Evolutionary conservation across 1,139 yeast species (phyloP), one percentile per base, ranked within the genome.

Genomic region (Arxiozyma slooffiae): DNA sequence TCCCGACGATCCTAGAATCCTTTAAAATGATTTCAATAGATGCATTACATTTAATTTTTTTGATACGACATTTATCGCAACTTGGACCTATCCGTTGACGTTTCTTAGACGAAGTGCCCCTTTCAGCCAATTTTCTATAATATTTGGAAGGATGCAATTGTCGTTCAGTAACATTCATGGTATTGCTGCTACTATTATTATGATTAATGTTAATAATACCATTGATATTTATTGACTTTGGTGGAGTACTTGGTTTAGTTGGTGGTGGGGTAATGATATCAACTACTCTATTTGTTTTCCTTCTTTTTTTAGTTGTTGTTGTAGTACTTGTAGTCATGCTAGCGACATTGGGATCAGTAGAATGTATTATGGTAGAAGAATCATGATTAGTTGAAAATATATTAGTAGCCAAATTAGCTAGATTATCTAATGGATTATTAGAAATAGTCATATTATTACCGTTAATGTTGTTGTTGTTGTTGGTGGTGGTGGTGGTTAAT

Each of bases 21-120:
- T 61, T 66, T 21, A 50, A 44, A 9, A 68, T 24, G 5, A 66
- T 68, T 50, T 59, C 67, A 7, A 82, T 79, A 56, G 77, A 81
- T 1, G 90, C 88, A 61, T 83, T 81, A 67, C 92, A 84, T 66
- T 82, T 83, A 55, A 83, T 85, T 66, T 84, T 84, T 53, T 88
- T 74, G 17, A 77, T 64, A 50, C 89, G 72, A 64, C 92, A 84
- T 44, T 78, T 71, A 63, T 84, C 90, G 66, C 92, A 84, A 45
- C 85, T 78, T 16, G 92, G 92, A 0, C 92, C 92, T 23, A 80
- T 72, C 52, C 92, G 69, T 66, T 84, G 92, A 14, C 36, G 45
- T 57, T 85, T 66, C 76, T 74, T 62, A 5, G 45, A 42, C 6
- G 45, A 38, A 7, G 38, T 34, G 7, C 45, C 17, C 37, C 45